Percentiles rank a stretch among this genome's conserved stretches.
These are phyloP conservation scores for Globisporangium lucens DNA, from an alignment of 352 stramenopile genomes.

Conservation along the genomic window DNA sequence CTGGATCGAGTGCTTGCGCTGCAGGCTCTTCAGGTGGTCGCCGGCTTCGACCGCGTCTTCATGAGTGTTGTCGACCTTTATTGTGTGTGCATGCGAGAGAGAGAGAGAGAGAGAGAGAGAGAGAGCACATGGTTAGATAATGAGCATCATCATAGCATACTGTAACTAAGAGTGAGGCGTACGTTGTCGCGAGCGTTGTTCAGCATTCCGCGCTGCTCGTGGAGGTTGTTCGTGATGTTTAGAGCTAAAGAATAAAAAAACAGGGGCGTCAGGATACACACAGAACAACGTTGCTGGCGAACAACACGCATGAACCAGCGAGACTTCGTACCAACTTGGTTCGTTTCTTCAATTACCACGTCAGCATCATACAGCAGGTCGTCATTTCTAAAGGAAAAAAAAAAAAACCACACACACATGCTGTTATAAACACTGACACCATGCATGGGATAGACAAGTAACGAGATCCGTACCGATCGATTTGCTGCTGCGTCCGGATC, in stretches of 20 bases:
- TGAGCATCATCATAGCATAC: background rate
- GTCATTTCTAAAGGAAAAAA: slow-evolving; percentile 37
- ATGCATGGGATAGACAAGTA: background rate
- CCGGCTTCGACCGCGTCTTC: slow-evolving; percentile 66
- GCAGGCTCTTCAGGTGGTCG: slow-evolving; percentile 67
- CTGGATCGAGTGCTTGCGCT: slow-evolving; percentile 72
- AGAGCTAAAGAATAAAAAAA: slow-evolving; percentile 21
- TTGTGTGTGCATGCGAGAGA: background rate
- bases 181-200: slow-evolving; percentile 69
- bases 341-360: slow-evolving; percentile 56
- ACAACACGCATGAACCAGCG: background rate
- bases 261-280: background rate
- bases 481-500: slow-evolving; percentile 60
- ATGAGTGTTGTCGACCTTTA: slow-evolving; percentile 55
- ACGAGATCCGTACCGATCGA: slow-evolving; percentile 37
- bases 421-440: background rate
- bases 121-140: background rate
- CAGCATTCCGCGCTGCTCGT: slow-evolving; percentile 58
- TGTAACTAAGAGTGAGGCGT: slow-evolving; percentile 14
- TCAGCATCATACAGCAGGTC: slow-evolving; percentile 68
- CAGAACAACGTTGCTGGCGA: background rate
- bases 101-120: background rate
- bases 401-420: slow-evolving; percentile 1
- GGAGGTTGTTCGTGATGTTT: slow-evolving; percentile 67
- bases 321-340: slow-evolving; percentile 42